Percentiles rank a stretch among this genome's conserved stretches.
These are phyloP conservation scores for Schwanniomyces occidentalis DNA, from an alignment of 805 yeast species.

Conservation along the genomic window DNA sequence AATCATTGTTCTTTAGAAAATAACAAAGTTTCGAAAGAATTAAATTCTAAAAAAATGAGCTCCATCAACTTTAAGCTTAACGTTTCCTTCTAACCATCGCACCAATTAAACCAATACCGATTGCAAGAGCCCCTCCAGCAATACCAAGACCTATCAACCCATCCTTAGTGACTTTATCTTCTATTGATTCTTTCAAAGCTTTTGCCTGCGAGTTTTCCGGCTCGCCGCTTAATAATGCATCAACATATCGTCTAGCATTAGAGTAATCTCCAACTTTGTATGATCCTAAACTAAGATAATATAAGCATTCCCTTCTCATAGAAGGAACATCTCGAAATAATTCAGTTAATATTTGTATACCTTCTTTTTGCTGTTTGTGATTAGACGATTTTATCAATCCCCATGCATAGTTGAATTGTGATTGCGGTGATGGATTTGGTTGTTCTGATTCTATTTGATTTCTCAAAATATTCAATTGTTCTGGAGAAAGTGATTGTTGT, in stretches of 20 bases:
- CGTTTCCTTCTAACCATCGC: conserved; percentile 38
- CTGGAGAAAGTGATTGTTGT: conserved; percentile 59
- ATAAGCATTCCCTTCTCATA: conserved; percentile 85
- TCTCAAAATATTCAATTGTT: conserved; percentile 73
- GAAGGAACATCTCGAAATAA: conserved; percentile 74
- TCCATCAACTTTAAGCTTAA: too few species aligned
- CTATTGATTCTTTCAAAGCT: conserved; percentile 71
- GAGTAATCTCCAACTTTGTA: conserved; percentile 85
- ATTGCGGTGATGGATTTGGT: conserved; percentile 76
- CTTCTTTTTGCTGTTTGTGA: conserved; percentile 68
- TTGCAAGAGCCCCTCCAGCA: conserved; percentile 81
- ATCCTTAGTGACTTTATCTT: conserved; percentile 80
- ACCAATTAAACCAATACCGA: conserved; percentile 67
- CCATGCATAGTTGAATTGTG: conserved; percentile 95
- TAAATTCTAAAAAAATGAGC: too few species aligned
- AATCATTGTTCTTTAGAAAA: too few species aligned
- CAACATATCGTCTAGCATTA: conserved; percentile 83
- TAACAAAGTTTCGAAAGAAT: too few species aligned
- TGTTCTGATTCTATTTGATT: conserved; percentile 80
- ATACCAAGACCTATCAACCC: conserved; percentile 88
- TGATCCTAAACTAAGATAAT: conserved; percentile 84
- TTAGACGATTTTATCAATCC: conserved; percentile 76
- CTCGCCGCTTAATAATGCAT: conserved; percentile 72
- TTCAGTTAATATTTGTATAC: conserved; percentile 71
- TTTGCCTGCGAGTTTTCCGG: conserved; percentile 82